Base-by-base conservation (phyloP, 2,329 filamentous ascomycete genomes). In the Geoglossum cookeanum region DNA sequence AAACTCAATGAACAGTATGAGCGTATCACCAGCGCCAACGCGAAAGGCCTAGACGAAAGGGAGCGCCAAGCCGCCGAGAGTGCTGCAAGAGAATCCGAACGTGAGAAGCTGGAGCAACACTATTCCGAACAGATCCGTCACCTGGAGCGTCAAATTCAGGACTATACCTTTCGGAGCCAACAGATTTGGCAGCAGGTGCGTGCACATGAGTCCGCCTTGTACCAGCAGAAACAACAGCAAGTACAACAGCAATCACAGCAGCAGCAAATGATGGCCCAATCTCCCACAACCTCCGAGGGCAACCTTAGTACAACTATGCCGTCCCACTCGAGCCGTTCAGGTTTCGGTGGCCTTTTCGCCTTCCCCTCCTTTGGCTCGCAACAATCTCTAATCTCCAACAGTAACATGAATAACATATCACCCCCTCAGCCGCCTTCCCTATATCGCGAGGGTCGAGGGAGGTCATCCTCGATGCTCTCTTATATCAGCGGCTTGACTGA, bases 1-100 rank as follows among this genome's bases (percentile, higher is more conserved):
- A 87, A 87, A 71, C 79, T 87, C 29, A 81, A 84, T 62, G 81
- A 79, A 62, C 85, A 89, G 68, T 77, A 85, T 62, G 80, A 81
- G 58, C 81, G 81, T 63, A 81, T 89, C 63, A 75, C 77, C 29
- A 80, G 84, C 62, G 84, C 84, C 62, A 85, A 85, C 66, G 76
- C 74, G 55, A 76, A 81, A 54, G 80, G 80, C 0, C 72, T 82
- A 22, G 77, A 81, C 60, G 81, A 83, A 65, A 82, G 79, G 57
- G 80, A 81, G 62, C 76, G 78, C 8, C 74, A 76, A 44, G 73
- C 7, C 81, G 78, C 62, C 68, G 76, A 59, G 61, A 13, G 63
- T 64, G 9, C 60, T 58, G 71, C 71, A 22, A 67, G 69, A 59
- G 72, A 74, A 59, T 66, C 70, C 58, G 73, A 75, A 42, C 72